Evolutionary conservation across 2,329 filamentous ascomycete genomes (phyloP).

Genomic region (Penicillium sp.): DNA sequence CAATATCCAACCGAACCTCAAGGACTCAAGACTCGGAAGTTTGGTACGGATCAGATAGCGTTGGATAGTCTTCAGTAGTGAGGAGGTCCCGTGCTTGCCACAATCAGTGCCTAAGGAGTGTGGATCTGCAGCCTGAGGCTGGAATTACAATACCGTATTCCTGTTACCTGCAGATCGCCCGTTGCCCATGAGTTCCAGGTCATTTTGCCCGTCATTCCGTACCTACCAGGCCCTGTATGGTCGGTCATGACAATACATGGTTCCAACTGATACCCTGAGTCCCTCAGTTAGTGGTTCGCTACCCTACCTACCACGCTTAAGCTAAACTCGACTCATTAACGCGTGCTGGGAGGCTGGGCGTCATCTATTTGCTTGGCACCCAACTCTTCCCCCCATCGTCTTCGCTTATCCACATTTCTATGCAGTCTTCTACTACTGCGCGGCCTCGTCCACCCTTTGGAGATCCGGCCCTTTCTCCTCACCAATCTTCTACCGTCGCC

Average conservation of each 20-base stretch:
- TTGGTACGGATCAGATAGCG: too few species aligned
- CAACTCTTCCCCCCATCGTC: constrained; percentile 8
- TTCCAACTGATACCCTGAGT: background rate
- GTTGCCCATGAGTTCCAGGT: background rate
- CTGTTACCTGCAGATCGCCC: background rate
- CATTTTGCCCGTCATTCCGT: background rate
- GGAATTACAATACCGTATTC: background rate
- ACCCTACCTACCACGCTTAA: background rate
- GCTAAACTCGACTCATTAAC: background rate
- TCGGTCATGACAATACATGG: background rate
- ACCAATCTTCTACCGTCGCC: constrained; percentile 11
- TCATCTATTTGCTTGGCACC: constrained; percentile 20
- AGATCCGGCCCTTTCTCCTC: constrained; percentile 54
- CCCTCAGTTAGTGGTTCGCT: constrained; percentile 1
- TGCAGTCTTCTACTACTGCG: constrained; percentile 39
- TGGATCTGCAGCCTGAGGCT: background rate
- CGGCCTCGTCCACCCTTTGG: constrained; percentile 59
- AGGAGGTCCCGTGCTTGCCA: background rate
- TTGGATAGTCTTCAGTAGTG: too few species aligned
- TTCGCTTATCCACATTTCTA: constrained; percentile 18
- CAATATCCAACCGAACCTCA: background rate
- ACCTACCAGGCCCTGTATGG: background rate
- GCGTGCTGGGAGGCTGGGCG: constrained; percentile 18
- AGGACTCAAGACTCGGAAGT: too few species aligned
- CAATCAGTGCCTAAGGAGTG: background rate